A percentile compares a stretch with the other conserved stretches of the same genome.
Conservation (phyloP, 2,329 filamentous ascomycete species). For the Drechslerella coelobrocha region DNA sequence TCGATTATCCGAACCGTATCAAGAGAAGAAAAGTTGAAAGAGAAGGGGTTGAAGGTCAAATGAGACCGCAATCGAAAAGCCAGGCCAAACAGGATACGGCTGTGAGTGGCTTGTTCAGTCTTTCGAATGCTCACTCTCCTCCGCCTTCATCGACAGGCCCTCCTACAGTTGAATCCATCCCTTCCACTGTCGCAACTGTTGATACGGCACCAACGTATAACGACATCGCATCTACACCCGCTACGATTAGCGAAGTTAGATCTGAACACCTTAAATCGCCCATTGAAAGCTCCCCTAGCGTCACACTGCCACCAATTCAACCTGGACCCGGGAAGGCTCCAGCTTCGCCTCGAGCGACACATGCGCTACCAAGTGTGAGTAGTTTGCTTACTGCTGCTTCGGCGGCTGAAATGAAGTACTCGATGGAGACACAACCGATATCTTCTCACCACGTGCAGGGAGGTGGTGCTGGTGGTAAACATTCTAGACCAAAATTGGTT, state of each 20-base stretch:
- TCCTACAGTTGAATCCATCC: conserved; percentile 37
- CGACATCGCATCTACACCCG: conserved; percentile 33
- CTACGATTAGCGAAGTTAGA: conserved; percentile 24
- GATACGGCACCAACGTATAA: conserved; percentile 26
- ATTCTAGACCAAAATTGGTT: conserved; percentile 15
- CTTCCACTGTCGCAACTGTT: conserved; percentile 31
- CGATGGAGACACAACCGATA: conserved; percentile 24
- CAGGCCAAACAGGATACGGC: conserved; percentile 33
- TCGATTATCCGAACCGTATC: conserved; percentile 16
- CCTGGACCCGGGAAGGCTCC: conserved; percentile 14
- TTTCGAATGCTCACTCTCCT: conserved; percentile 41
- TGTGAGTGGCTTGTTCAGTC: conserved; percentile 26
- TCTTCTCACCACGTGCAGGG: conserved; percentile 15
- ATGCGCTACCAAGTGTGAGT: conserved; percentile 29
- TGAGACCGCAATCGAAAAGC: conserved; percentile 33
- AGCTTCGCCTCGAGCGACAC: conserved; percentile 21
- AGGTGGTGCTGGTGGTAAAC: conserved; percentile 6
- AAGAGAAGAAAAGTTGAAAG: conserved; percentile 31
- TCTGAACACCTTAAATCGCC: conserved; percentile 36
- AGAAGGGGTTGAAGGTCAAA: conserved; percentile 12
- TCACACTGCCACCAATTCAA: conserved; percentile 35
- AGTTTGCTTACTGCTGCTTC: conserved; percentile 30
- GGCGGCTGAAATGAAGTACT: conserved; percentile 26
- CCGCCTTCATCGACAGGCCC: conserved; percentile 35
- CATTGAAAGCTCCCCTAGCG: conserved; percentile 20